Evolutionary conservation across 306 rosid genomes (phyloP).

Genomic region (Medicago truncatula): DNA sequence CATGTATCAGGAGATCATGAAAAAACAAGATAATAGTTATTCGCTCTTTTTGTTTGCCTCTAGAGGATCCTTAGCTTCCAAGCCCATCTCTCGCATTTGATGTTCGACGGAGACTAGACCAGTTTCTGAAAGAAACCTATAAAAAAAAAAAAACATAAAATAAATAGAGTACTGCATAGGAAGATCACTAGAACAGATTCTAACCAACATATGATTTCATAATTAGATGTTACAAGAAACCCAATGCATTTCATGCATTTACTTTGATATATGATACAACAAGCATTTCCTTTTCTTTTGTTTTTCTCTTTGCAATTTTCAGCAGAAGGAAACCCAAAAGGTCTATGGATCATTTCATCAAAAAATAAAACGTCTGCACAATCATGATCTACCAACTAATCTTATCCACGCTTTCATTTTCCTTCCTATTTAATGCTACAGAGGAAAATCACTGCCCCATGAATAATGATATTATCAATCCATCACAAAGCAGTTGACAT

Average conservation of each 20-base stretch:
- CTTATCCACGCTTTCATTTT: background rate
- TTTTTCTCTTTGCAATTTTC: background rate
- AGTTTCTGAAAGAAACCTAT: conserved; percentile 88
- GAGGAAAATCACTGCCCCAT: background rate
- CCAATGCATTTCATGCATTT: conserved; percentile 6
- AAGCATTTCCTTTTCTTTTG: background rate
- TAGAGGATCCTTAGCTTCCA: conserved; percentile 49
- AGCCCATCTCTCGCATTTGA: conserved; percentile 85
- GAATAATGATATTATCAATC: background rate
- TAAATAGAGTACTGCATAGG: conserved; percentile 10
- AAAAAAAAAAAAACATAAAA: conserved; percentile 7
- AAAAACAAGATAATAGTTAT: conserved; percentile 36
- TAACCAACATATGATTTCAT: background rate
- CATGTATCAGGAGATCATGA: background rate
- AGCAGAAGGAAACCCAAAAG: background rate
- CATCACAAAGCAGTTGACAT: conserved; percentile 13
- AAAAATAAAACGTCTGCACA: background rate
- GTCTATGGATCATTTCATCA: conserved; percentile 13
- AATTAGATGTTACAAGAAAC: conserved; percentile 22
- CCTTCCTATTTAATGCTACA: background rate
- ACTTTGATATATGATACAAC: background rate
- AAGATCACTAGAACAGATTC: conserved; percentile 23
- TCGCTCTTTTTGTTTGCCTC: conserved; percentile 51
- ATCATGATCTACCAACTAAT: background rate
- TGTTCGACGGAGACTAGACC: conserved; percentile 82